Evolutionary conservation across 495 filamentous ascomycete species (phyloP).

Genomic region (Aspergillus affinis): DNA sequence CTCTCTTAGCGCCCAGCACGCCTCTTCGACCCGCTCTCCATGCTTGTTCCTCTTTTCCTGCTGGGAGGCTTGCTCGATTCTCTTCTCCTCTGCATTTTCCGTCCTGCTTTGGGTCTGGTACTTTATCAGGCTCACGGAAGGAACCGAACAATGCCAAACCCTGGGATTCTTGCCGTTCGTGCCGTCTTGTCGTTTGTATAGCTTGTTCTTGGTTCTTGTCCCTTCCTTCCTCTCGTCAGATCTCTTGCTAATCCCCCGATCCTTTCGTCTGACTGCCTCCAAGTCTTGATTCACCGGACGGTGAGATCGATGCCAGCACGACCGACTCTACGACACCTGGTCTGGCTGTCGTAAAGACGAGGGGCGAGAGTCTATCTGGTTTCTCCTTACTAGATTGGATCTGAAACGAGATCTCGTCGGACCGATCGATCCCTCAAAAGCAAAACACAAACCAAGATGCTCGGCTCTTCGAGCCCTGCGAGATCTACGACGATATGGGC

Average conservation of each 20-base stretch:
- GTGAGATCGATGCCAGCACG: constrained; percentile 11
- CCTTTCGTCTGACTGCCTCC: neutral
- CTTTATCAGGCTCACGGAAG: neutral
- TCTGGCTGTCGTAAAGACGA: constrained; percentile 2
- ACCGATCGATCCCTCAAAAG: constrained; percentile 1
- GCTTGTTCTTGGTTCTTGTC: constrained; percentile 2
- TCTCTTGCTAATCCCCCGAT: neutral
- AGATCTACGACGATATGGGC: constrained; percentile 19
- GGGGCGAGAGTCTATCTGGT: neutral
- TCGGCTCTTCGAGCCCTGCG: constrained; percentile 5
- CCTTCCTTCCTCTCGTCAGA: constrained; percentile 7
- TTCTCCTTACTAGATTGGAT: neutral
- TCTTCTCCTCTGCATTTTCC: neutral
- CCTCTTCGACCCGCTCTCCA: neutral
- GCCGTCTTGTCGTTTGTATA: neutral
- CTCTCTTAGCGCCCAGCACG: constrained; percentile 12
- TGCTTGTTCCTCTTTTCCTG: constrained; percentile 7
- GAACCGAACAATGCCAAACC: neutral
- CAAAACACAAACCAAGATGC: constrained; percentile 13
- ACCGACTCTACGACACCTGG: constrained; percentile 3
- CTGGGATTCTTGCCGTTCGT: neutral
- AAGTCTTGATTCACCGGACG: neutral
- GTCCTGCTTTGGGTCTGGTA: neutral
- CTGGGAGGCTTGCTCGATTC: neutral
- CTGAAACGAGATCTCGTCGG: neutral